A percentile compares a stretch with the other conserved stretches of the same genome.
Conservation (phyloP, 1,284 basidiomycete genomes). For the Leccinum griseonigrum region DNA sequence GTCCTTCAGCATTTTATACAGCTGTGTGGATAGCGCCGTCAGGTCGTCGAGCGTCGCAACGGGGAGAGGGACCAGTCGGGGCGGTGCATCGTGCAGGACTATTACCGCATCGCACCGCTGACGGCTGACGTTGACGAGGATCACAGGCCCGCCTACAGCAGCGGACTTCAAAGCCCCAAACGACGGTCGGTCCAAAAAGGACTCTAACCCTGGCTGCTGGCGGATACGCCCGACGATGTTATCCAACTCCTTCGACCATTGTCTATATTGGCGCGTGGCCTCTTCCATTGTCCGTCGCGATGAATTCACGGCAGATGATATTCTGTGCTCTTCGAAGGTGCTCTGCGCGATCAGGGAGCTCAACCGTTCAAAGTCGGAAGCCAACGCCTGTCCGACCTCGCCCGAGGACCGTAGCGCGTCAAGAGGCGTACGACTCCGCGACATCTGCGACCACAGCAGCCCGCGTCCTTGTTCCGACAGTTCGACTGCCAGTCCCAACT, state of each 20-base stretch:
- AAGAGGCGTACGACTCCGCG: slow-evolving; percentile 24
- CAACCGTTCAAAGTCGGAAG: slow-evolving; percentile 24
- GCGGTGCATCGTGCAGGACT: slow-evolving; percentile 18
- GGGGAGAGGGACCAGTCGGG: slow-evolving; percentile 23
- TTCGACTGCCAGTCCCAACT: slow-evolving; percentile 24
- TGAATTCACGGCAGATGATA: not conserved
- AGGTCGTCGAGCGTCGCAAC: slow-evolving; percentile 16
- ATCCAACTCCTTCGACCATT: slow-evolving; percentile 19
- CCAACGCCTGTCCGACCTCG: slow-evolving; percentile 19
- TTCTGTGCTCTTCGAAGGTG: not conserved
- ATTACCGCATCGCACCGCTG: slow-evolving; percentile 33
- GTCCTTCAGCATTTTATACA: slow-evolving; percentile 14
- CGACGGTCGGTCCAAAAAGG: slow-evolving; percentile 27
- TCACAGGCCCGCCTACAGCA: slow-evolving; percentile 36
- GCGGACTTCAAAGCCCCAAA: slow-evolving; percentile 26
- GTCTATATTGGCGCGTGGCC: slow-evolving; percentile 15
- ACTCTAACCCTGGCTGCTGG: slow-evolving; percentile 24
- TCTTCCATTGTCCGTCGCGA: slow-evolving; percentile 16
- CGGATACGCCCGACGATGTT: slow-evolving; percentile 24
- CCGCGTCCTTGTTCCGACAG: slow-evolving; percentile 31
- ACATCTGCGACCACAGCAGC: slow-evolving; percentile 28
- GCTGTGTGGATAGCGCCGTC: slow-evolving; percentile 8
- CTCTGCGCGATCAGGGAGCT: slow-evolving; percentile 17
- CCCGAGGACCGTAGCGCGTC: slow-evolving; percentile 18
- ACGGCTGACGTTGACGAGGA: slow-evolving; percentile 34